These are phyloP conservation scores for Pestalotiopsis sp. DNA, from an alignment of 2,329 filamentous ascomycete species.

Conservation along the genomic window DNA sequence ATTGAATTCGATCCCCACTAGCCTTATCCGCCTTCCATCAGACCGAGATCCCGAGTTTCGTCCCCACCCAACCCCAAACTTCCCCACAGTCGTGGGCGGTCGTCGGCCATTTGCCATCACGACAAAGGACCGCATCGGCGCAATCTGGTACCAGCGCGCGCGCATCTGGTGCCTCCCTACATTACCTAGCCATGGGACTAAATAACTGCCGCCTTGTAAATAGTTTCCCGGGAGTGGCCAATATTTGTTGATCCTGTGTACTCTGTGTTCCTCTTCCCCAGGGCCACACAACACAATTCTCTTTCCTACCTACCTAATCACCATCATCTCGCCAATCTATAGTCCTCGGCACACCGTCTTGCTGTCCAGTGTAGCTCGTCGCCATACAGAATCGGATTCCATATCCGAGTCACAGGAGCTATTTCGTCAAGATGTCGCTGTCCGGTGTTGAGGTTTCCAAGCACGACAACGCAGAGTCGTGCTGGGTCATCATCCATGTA, in stretches of 20 bases:
- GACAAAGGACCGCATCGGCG: neutral
- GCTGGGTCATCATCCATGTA: slow-evolving; percentile 89
- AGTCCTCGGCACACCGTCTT: neutral
- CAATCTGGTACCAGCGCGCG: neutral
- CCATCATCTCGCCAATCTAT: neutral
- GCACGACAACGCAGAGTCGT: slow-evolving; percentile 81
- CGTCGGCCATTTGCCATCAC: slow-evolving; percentile 5
- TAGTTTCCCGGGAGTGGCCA: slow-evolving; percentile 5
- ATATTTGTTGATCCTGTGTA: neutral
- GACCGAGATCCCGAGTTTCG: slow-evolving; percentile 9
- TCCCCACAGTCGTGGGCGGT: slow-evolving; percentile 4
- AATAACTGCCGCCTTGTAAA: slow-evolving; percentile 5
- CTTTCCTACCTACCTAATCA: neutral
- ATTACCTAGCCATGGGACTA: neutral
- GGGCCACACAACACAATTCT: neutral
- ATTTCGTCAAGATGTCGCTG: slow-evolving; percentile 39
- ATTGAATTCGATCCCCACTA: neutral
- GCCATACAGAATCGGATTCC: neutral
- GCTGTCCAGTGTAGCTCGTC: neutral
- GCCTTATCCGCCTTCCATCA: slow-evolving; percentile 8
- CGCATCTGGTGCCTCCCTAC: neutral
- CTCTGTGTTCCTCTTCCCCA: neutral
- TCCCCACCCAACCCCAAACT: slow-evolving; percentile 10
- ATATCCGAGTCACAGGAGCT: neutral
- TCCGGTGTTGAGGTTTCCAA: slow-evolving; percentile 59